Base-by-base conservation (phyloP, 352 stramenopile species). In the Phytophthora fragariaefolia region DNA sequence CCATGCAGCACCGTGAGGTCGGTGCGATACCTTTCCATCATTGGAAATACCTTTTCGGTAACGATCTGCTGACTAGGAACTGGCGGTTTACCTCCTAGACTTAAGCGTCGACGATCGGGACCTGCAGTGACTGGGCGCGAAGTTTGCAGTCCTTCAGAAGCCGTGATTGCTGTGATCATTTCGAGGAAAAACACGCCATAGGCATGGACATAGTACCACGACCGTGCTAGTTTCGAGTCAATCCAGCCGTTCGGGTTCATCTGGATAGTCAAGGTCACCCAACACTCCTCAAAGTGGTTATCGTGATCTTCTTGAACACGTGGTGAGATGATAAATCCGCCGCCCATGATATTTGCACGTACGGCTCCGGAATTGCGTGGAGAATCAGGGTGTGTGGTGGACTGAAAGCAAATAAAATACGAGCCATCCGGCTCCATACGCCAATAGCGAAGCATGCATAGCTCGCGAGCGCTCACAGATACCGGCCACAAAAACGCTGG, bases 401-500 rank as follows among this genome's bases (percentile, higher is more conserved):
- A 96, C 73, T 96, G 87, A 60, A 93, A 92, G 59, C 85, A 94
- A 53, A 96, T 83, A 60, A 94, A 91, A 46, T 93, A 96, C 3
- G 85, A 91, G 23, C 79, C 74, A 62, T 94, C 85, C 5, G 87
- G 78, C 45, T 94, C 84, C 66, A 91, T 93, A 12, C 83, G 84
- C 87, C 87, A 96, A 58, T 96, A 93, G 23, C 87, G 83, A 3
- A 94, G 66, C 45, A 96, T 63, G 28, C 84, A 93, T 26, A 93
- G 59, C 18, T 96, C 85, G 8, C 87, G 85, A n/a, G 80, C 66
- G 40, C 80, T 82, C 4, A 89, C 84, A 18, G 77, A 66, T 20
- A 93, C 71, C 18, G 87, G 87, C 87, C 87, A 95, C 12, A 95
- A 36, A 60, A 77, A 87, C n/a, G 82, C 84, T 4, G 79, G 76